Evolutionary conservation across 2,329 filamentous ascomycete genomes (phyloP).

Genomic region (Aphanoascus verrucosus): DNA sequence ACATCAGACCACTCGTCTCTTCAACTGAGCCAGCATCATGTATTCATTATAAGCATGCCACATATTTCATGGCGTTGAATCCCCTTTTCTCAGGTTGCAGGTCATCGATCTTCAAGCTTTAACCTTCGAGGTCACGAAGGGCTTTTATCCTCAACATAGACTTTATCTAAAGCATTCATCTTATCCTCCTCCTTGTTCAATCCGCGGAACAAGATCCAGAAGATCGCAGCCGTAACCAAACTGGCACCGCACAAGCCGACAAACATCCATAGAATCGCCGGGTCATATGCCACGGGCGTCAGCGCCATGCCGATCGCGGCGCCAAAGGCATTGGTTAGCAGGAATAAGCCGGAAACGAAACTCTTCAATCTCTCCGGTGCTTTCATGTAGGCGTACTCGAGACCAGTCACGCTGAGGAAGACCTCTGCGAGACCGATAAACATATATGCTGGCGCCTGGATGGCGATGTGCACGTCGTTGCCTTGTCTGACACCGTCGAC

Average conservation of each 20-base stretch:
- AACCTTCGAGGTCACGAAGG: neutral
- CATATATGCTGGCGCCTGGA: constrained; percentile 36
- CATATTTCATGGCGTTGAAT: too few relatives aligned
- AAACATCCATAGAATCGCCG: constrained; percentile 57
- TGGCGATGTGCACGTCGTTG: constrained; percentile 35
- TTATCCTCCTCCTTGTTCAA: constrained; percentile 41
- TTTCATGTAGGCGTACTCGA: constrained; percentile 65
- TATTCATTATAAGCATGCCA: too few relatives aligned
- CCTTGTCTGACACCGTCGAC: constrained; percentile 25
- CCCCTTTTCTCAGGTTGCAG: too few relatives aligned
- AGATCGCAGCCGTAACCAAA: constrained; percentile 40
- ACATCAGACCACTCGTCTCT: too few relatives aligned
- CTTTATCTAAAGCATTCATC: constrained; percentile 40
- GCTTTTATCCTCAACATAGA: constrained; percentile 19
- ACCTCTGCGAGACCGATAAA: constrained; percentile 44
- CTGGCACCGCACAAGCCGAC: constrained; percentile 44
- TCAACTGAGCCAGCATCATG: too few relatives aligned
- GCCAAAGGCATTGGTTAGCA: constrained; percentile 49
- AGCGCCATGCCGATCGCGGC: constrained; percentile 52
- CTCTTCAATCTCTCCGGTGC: constrained; percentile 58
- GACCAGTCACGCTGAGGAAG: constrained; percentile 53
- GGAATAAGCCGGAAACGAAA: constrained; percentile 46
- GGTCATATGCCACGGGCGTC: constrained; percentile 50
- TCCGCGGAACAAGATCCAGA: constrained; percentile 42
- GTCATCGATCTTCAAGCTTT: too few relatives aligned